Evolutionary conservation across 108 stramenopile genomes (phyloP), one percentile per base, ranked within the genome.

Genomic region (Discostella pseudostelligera): DNA sequence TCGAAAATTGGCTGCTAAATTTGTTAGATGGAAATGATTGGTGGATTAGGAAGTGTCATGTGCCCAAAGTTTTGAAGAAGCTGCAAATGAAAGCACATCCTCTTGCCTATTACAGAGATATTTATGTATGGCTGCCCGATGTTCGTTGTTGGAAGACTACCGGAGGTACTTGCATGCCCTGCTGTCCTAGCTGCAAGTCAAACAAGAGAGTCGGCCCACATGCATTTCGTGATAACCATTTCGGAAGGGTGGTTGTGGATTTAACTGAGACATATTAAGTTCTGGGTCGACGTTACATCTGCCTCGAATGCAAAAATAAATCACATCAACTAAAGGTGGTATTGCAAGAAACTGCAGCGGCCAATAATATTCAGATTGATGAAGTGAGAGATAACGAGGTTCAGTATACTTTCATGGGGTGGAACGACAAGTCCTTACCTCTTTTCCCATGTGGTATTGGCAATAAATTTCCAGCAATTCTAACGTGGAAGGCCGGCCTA

Each of bases 61-160:
- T 9, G 5, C 37, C 5, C 8, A 39, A 8, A 39, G 9, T 39
- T 39, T 8, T 8, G 9, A 39, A 39, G 37, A 5, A 8, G 8
- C n/a, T n/a, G n/a, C 5, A 39, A 39, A 5, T 39, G 8, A 61
- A 50, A n/a, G 28, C 45, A 42, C 5, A 39, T 20, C 25, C 49
- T 17, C 13, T 19, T 39, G 56, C 65, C 22, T 74, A 74, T 43
- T 74, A 74, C 39, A 56, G 57, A 12, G 58, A 60, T 42, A 32
- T 74, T 12, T 59, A 45, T 22, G 58, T 74, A 3, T 73, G 64
- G 64, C 19, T 73, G 0, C 72, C 72, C 19, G 72, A 73, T 20
- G 11, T 54, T 1, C 57, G 62, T 17, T 74, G 62, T 51, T 6
- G n/a, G 16, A 44, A 57, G 1, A 39, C 9, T 39, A 5, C 9